Base-by-base conservation (phyloP, 345 rosid species). In the Heritiera littoralis region DNA sequence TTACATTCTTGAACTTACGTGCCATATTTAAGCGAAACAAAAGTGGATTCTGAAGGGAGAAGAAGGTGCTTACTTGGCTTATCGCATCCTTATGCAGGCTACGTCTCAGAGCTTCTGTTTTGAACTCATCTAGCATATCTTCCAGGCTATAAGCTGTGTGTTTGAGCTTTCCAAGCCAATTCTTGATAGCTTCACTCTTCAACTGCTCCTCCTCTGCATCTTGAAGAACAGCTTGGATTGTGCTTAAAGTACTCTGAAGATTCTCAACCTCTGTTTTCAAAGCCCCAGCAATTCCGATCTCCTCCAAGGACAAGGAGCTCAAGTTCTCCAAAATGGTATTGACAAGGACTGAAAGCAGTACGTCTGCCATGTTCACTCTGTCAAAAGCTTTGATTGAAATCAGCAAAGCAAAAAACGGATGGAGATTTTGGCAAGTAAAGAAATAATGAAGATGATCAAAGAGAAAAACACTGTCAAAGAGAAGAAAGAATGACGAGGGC, bases 131-230 rank as follows among this genome's bases (percentile, higher is more conserved):
- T 4, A 69, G 18, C 5, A 48, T 1, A 23, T 69, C 48, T 2
- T 69, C 73, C 15, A 69, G 20, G 20, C 18, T 5, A 45, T 69
- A 69, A 69, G 73, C 73, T 0, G 52, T 1, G 2, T n/a, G 38
- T 46, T 69, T 69, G 54, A 69, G 73, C 2, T 69, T 20, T n/a
- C 14, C 7, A 1, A 69, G 73, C 73, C 73, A 69, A 20, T 9
- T 69, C 6, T 46, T 69, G 55, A 69, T 69, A 13, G 35, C 55
- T 5, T 69, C 17, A 48, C 55, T 69, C 73, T 20, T 69, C 32
- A 35, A 48, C 52, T 69, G 73, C 73, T 20, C 45, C 54, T 4
- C 52, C 55, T 69, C 73, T 9, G 73, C 73, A 40, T 69, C 73
- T 1, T 9, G 55, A 4, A 69, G 55, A 2, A 69, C 73, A 45